Evolutionary conservation across 768 basidiomycete genomes (phyloP), one percentile per base, ranked within the genome.

Genomic region (Leccinum subtestaceum): DNA sequence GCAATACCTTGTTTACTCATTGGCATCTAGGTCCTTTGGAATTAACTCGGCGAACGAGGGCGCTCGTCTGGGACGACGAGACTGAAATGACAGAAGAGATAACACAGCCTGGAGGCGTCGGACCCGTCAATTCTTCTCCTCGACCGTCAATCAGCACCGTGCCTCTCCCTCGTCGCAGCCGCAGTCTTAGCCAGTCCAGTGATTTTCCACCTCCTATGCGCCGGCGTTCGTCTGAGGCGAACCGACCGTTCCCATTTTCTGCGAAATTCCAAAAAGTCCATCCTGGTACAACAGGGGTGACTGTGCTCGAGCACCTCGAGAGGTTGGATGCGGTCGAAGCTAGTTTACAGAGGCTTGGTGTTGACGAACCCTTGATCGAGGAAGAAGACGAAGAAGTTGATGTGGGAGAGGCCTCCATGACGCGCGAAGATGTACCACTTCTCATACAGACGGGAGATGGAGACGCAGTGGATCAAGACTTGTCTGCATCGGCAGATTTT

Each of bases 61-160:
- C 88, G 8, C 80, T 91, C 25, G 88, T 96, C 13, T 92, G 89
- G 87, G 88, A 92, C 61, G 94, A 95, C 55, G 88, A 91, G 64
- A 73, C 89, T n/a, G 89, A 91, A 69, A 72, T 91, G 19, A 72
- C 81, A 46, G 87, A 87, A 60, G 87, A 88, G 60, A 38, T 63
- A 12, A 34, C 67, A 67, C 72, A 68, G 40, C 64, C 74, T 8
- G 72, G 75, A n/a, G 59, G 60, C n/a, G 55, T 58, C 25, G 72
- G 63, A 29, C 74, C 78, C 4, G 65, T 78, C 40, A 60, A 75
- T 45, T 40, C 73, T 25, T 89, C 88, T 17, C 89, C 88, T 3
- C 80, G 78, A 48, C 77, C 81, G 31, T 89, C 86, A 13, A 80
- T 84, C 55, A 83, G 70, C 59, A 87, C 84, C 52, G 80, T 88